These are phyloP conservation scores for Kickxella alabastrina DNA, from an alignment of 192 early-diverging fungal species.

Conservation along the genomic window DNA sequence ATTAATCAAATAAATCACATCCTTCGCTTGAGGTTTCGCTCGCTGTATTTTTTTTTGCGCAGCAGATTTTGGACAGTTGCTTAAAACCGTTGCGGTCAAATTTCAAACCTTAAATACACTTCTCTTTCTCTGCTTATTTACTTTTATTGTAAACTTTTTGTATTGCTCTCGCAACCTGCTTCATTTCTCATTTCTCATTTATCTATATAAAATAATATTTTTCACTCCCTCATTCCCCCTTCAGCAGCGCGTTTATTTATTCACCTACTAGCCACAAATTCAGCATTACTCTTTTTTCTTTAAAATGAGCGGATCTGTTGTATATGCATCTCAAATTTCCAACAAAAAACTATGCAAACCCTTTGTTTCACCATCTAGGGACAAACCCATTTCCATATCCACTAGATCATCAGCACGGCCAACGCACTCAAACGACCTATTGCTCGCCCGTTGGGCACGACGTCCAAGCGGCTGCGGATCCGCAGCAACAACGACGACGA, in stretches of 20 bases:
- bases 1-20: too few relatives aligned
- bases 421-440: constrained; percentile 30
- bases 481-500: constrained; percentile 3
- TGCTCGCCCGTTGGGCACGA: too few relatives aligned
- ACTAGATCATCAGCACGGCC: constrained; percentile 5
- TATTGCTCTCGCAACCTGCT: neutral
- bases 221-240: neutral
- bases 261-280: neutral
- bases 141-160: neutral
- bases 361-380: constrained; percentile 38
- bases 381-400: too few relatives aligned
- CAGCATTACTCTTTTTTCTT: neutral
- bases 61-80: too few relatives aligned
- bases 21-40: too few relatives aligned
- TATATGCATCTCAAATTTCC: constrained; percentile 26
- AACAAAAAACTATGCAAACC: constrained; percentile 40
- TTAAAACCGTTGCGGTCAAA: too few relatives aligned
- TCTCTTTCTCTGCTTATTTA: neutral
- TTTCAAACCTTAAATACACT: too few relatives aligned
- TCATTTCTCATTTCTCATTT: neutral
- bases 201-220: neutral
- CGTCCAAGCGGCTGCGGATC: constrained; percentile 23
- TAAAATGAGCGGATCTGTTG: constrained; percentile 23
- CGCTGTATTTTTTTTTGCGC: too few relatives aligned
- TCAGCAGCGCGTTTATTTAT: too few relatives aligned